Percentiles rank a stretch among this genome's conserved stretches.
phyloP scores from a whole-genome alignment of 2,329 filamentous ascomycete genomes.

The Aotearoamyces nothofagi region DNA sequence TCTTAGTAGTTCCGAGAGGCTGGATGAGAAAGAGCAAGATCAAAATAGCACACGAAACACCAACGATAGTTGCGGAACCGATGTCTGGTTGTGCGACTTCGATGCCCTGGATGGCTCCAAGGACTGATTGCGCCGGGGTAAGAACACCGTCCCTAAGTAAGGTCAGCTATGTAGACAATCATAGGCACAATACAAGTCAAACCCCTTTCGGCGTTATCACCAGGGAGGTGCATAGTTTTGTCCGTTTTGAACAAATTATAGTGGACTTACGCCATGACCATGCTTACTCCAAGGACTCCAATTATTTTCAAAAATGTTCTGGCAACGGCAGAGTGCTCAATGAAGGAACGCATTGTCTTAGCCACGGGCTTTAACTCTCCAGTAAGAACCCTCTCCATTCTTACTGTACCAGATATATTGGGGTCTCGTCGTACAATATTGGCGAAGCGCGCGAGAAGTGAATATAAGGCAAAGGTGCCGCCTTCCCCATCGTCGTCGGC shows the following conservation, averaged over 20 bases:
- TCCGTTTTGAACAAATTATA: no score
- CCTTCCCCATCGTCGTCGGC: slow-evolving; percentile 60
- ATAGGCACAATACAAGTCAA: no score
- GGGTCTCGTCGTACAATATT: slow-evolving; percentile 46
- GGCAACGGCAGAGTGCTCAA: slow-evolving; percentile 39
- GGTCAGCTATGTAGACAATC: no score
- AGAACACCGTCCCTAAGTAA: slow-evolving; percentile 46
- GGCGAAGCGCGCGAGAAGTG: slow-evolving; percentile 43
- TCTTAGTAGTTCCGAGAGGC: slow-evolving; percentile 45
- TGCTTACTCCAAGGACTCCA: slow-evolving; percentile 49
- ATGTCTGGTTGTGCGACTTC: slow-evolving; percentile 42
- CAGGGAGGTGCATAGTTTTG: no score
- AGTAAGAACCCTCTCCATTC: slow-evolving; percentile 42
- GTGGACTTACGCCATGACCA: slow-evolving; percentile 37
- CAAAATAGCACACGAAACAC: slow-evolving; percentile 48
- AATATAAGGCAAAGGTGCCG: slow-evolving; percentile 54
- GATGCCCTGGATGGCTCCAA: slow-evolving; percentile 52
- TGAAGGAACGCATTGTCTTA: slow-evolving; percentile 33
- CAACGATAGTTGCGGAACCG: slow-evolving; percentile 38
- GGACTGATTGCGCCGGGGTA: slow-evolving; percentile 54
- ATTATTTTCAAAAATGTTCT: slow-evolving; percentile 41
- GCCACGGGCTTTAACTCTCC: slow-evolving; percentile 37
- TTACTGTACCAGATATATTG: slow-evolving; percentile 34
- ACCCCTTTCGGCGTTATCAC: no score
- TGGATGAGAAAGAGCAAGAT: slow-evolving; percentile 48